A percentile compares a stretch with the other conserved stretches of the same genome.
Conservation (phyloP, 2,329 filamentous ascomycete genomes). For the Apiospora kogelbergensis region DNA sequence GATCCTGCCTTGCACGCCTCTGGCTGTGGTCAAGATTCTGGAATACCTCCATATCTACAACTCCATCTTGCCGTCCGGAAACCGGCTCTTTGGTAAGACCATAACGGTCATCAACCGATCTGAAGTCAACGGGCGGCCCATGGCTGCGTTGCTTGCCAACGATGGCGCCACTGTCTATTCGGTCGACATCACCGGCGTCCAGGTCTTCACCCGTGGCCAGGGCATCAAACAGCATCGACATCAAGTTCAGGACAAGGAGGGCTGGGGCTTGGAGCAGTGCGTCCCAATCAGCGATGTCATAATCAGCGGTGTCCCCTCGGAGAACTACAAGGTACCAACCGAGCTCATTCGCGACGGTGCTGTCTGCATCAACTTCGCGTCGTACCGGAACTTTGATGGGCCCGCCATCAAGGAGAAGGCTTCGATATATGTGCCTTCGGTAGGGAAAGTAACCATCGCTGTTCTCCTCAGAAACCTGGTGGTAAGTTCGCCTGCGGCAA, state of each 20-base stretch:
- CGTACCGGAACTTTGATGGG: constrained; percentile 86
- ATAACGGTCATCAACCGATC: constrained; percentile 96
- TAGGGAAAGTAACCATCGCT: constrained; percentile 96
- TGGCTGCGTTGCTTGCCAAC: constrained; percentile 91
- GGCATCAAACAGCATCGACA: constrained; percentile 85
- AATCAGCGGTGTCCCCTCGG: constrained; percentile 86
- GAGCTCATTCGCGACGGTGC: constrained; percentile 83
- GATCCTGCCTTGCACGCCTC: constrained; percentile 90
- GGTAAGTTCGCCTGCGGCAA: constrained; percentile 54
- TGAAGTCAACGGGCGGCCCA: constrained; percentile 90
- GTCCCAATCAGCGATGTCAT: constrained; percentile 90
- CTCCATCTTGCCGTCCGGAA: constrained; percentile 86
- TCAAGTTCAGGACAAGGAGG: constrained; percentile 80
- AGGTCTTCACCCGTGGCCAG: constrained; percentile 86
- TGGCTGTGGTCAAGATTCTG: constrained; percentile 95
- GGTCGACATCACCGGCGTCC: constrained; percentile 87
- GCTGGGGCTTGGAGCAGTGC: constrained; percentile 77
- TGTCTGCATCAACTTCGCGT: constrained; percentile 99
- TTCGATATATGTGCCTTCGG: constrained; percentile 93
- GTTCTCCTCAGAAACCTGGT: constrained; percentile 86
- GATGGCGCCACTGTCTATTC: constrained; percentile 95
- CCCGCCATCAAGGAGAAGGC: constrained; percentile 91
- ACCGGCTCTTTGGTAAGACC: constrained; percentile 88
- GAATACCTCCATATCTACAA: constrained; percentile 98
- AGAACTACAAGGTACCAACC: constrained; percentile 86